Evolutionary conservation across 192 early-diverging fungal genomes (phyloP).

Genomic region (Obelidium mucronatum): DNA sequence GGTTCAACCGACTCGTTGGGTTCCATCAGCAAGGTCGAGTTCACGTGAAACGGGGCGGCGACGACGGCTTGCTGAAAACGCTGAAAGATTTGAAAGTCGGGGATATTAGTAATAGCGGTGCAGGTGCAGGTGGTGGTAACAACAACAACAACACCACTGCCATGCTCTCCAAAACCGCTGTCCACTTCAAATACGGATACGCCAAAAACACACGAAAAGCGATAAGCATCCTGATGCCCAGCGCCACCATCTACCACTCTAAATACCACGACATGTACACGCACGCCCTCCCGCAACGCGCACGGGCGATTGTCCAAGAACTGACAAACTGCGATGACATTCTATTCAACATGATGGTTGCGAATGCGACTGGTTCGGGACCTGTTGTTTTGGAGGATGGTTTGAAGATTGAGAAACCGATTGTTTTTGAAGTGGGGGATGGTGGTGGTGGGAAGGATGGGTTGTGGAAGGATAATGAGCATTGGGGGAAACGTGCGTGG

Average conservation of each 20-base stretch:
- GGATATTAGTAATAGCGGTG: too few relatives aligned
- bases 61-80: not conserved
- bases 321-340: conserved; percentile 48
- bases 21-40: conserved; percentile 39
- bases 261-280: conserved; percentile 41
- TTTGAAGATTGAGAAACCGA: conserved; percentile 11
- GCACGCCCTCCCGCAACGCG: conserved; percentile 11
- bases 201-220: not conserved
- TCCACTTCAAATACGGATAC: conserved; percentile 24
- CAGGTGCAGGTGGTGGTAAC: not conserved
- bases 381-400: conserved; percentile 37
- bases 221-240: conserved; percentile 41
- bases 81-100: conserved; percentile 19
- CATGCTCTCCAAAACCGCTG: not conserved
- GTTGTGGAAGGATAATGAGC: conserved; percentile 34
- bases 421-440: conserved; percentile 4
- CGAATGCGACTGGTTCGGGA: conserved; percentile 33
- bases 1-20: conserved; percentile 34
- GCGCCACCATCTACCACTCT: conserved; percentile 36
- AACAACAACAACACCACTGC: too few relatives aligned
- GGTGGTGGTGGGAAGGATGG: not conserved
- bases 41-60: conserved; percentile 18
- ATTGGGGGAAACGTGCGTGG: conserved; percentile 16
- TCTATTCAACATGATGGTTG: conserved; percentile 44
- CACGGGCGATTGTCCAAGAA: conserved; percentile 30